phyloP scores from a whole-genome alignment of 345 rosid species.

The Cardamine resedifolia region DNA sequence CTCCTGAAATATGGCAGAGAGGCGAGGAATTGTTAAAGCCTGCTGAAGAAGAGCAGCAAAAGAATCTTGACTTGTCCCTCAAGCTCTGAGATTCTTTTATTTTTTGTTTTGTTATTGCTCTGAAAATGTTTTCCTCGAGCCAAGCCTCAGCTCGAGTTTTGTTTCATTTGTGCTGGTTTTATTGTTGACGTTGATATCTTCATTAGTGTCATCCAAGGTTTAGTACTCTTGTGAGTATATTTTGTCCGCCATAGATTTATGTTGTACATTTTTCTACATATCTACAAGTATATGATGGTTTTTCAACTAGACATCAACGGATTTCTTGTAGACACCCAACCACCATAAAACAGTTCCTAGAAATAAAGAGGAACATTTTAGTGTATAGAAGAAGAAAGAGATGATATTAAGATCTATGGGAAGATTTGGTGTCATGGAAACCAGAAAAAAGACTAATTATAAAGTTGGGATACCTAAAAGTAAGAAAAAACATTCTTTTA shows the following conservation, averaged over 20 bases:
- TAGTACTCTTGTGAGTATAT: slow-evolving; percentile 33
- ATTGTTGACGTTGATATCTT: slow-evolving; percentile 21
- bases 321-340: not conserved
- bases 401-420: slow-evolving; percentile 25
- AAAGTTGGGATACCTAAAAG: slow-evolving; percentile 35
- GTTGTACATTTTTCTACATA: slow-evolving; percentile 17
- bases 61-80: slow-evolving; percentile 63
- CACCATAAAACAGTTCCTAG: slow-evolving; percentile 11
- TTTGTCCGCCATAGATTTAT: slow-evolving; percentile 23
- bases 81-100: slow-evolving; percentile 47
- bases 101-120: not conserved
- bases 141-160: not conserved
- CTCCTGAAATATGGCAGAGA: slow-evolving; percentile 37
- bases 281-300: not conserved
- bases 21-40: slow-evolving; percentile 29
- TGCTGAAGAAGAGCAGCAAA: slow-evolving; percentile 54
- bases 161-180: slow-evolving; percentile 6
- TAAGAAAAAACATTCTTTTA: slow-evolving; percentile 24
- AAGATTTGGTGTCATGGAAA: slow-evolving; percentile 34
- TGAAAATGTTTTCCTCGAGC: not conserved
- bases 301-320: slow-evolving; percentile 11
- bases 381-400: not conserved
- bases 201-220: slow-evolving; percentile 23
- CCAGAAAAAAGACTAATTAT: not conserved
- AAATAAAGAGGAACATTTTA: not conserved